Base-by-base conservation (phyloP, 768 basidiomycete genomes). In the Amanita rimosa region DNA sequence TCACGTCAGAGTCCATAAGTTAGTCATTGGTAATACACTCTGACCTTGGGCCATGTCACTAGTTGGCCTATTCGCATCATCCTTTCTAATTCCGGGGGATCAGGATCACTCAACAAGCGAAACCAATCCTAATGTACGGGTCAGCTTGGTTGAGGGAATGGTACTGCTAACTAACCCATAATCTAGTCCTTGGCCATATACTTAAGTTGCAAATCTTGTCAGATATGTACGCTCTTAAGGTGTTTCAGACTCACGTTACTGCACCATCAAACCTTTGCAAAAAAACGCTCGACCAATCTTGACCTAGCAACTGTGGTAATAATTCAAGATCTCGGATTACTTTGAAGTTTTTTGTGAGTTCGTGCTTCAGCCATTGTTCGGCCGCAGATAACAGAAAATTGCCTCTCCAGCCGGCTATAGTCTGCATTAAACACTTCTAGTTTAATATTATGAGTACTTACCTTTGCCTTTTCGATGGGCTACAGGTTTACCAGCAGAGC, bases 21-120 rank as follows among this genome's bases (percentile, higher is more conserved):
- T 9, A 17, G 17, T 11, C 14, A 8, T 3, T 41, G 5, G 24
- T 8, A 34, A 33, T 34, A 26, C 19, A 40, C 13, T 38, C 29
- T 29, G n/a, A 95, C 88, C 70, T 95, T 97, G 0, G 96, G 95
- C 92, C 92, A 99, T n/a, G 96, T 88, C 24, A 92, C 95, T 8
- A 78, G 61, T 65, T 96, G 74, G 9, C 96, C 96, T 0, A 91
- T 86, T 48, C 70, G 69, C 52, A 96, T 77, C 90, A 97, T 92
- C 52, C 91, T 71, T 52, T 77, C 80, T 47, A 99, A 70, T 62
- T 97, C 90, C 6, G 66, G 58, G 6, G 76, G 76, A 62, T 88
- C 79, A 0, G 93, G 93, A 62, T 96, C 93, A 24, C 80, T 87
- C 38, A 97, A 65, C 40, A 97, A 75, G 35, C 72, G 77, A 51